phyloP scores from a whole-genome alignment of 371 early-diverging fungal species.

The Rhizopus delemar region DNA sequence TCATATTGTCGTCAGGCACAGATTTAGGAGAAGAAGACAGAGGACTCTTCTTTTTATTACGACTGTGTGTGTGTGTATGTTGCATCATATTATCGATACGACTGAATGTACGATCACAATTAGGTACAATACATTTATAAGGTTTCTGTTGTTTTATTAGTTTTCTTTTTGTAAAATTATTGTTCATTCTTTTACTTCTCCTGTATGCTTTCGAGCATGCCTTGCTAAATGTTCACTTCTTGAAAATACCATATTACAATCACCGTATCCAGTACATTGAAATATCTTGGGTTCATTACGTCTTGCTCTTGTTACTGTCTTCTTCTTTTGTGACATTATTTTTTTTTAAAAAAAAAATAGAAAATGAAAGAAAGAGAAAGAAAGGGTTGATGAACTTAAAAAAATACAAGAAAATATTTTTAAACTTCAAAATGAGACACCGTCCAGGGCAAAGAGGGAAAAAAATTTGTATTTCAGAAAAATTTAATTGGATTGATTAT shows the following conservation, averaged over 20 bases:
- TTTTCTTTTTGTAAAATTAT: background rate
- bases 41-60: slow-evolving; percentile 19
- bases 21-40: background rate
- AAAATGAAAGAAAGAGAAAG: background rate
- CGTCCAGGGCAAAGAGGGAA: background rate
- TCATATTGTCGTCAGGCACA: slow-evolving; percentile 8
- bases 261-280: slow-evolving; percentile 52
- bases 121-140: slow-evolving; percentile 47
- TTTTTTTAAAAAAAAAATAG: background rate
- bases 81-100: slow-evolving; percentile 61
- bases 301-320: background rate
- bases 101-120: slow-evolving; percentile 51
- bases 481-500: background rate
- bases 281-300: slow-evolving; percentile 43
- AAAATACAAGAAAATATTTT: slow-evolving; percentile 2
- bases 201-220: slow-evolving; percentile 63
- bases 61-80: slow-evolving; percentile 50
- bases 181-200: slow-evolving; percentile 39
- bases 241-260: slow-evolving; percentile 57
- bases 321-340: background rate
- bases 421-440: background rate
- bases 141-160: slow-evolving; percentile 32
- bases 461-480: background rate
- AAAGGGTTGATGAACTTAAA: background rate
- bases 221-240: slow-evolving; percentile 56